A percentile compares a stretch with the other conserved stretches of the same genome.
Conservation (phyloP, 805 yeast genomes). For the Nematodospora valgi region DNA sequence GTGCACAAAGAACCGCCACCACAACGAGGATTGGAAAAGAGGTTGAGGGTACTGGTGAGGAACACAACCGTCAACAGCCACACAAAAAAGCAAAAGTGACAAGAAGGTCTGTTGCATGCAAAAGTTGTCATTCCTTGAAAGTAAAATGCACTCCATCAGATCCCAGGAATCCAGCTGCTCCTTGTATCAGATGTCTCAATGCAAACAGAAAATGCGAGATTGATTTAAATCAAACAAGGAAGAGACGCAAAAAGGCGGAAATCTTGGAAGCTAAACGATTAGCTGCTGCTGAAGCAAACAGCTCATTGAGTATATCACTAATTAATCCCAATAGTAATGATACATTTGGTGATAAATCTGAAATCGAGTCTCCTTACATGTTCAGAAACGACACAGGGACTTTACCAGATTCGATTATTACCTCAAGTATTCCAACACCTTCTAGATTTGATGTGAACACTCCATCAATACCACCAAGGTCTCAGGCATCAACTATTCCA, state of each 20-base stretch:
- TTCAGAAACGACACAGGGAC: no score
- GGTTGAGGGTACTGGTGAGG: no score
- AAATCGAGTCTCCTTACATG: no score
- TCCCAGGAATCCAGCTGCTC: constrained; percentile 51
- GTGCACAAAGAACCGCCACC: no score
- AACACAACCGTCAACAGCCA: no score
- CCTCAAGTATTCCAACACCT: no score
- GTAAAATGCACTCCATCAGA: constrained; percentile 81
- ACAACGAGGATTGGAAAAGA: no score
- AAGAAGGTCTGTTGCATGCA: constrained; percentile 58
- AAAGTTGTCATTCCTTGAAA: constrained; percentile 76
- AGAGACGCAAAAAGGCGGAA: constrained; percentile 38
- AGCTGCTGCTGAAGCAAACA: constrained; percentile 25
- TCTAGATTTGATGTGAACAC: no score
- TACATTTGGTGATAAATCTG: no score
- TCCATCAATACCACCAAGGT: not conserved
- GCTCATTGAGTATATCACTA: no score
- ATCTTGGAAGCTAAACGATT: constrained; percentile 17
- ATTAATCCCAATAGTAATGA: no score
- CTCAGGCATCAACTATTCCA: not conserved
- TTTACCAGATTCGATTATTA: no score
- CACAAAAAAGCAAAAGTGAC: constrained; percentile 9
- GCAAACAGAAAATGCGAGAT: constrained; percentile 63
- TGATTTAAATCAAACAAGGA: constrained; percentile 57
- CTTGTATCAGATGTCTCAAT: constrained; percentile 73